Base-by-base conservation (phyloP, 139 green algal genomes). In the Volvox africanus region DNA sequence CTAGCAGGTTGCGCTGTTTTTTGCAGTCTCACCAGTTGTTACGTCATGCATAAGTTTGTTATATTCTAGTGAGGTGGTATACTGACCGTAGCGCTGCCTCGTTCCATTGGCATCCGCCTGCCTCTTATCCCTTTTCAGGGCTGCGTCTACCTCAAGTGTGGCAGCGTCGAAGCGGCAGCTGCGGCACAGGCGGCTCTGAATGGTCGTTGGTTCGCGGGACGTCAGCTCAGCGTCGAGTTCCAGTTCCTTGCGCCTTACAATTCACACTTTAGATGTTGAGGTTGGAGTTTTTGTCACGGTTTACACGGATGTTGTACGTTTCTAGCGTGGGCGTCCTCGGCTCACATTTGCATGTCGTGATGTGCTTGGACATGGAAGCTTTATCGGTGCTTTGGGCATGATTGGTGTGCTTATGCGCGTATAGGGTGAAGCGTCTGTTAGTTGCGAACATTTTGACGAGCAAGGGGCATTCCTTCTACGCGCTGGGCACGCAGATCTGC, bases 81-180 rank as follows among this genome's bases (percentile, higher is more conserved):
- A 55, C 44, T 55, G 44, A 55, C 44, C 44, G n/a, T n/a, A n/a
- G n/a, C n/a, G n/a, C n/a, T n/a, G n/a, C n/a, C n/a, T n/a, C n/a
- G n/a, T n/a, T n/a, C n/a, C n/a, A n/a, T 55, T 55, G 5, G 44
- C 44, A 55, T 55, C 26, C 87, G n/a, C 18, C 44, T 85, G 79
- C 37, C 55, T 33, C 78, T n/a, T 84, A 24, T 67, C 36, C 21
- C 76, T 13, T 55, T 50, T 75, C 94, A 97, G 95, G 97, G 97
- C 61, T 98, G 98, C 95, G 97, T 99, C 61, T 99, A 99, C 92
- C 80, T 99, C 50, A 98, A 98, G 92, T 99, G 99, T 91, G 87
- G 22, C 0, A 87, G 65, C 2, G 33, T 92, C 36, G 80, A 96
- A 44, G 93, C 91, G 17, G 96, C 97, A 1, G 83, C 95, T 35